Percentiles rank a stretch among this genome's conserved stretches.
phyloP scores from a whole-genome alignment of 179 eudicot genomes.

The Silene vulgaris region DNA sequence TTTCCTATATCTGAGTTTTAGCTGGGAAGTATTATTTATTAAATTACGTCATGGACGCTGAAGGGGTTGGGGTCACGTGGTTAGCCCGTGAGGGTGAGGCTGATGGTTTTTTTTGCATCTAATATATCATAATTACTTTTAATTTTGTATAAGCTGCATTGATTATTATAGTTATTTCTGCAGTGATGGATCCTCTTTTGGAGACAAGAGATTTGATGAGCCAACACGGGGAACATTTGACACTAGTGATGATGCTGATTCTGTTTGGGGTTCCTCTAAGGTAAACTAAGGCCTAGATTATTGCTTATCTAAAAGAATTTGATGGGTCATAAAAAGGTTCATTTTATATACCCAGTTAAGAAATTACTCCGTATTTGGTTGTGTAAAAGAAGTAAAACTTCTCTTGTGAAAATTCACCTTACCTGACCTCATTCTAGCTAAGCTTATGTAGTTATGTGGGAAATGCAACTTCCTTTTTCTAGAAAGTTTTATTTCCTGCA shows the following conservation, averaged over 20 bases:
- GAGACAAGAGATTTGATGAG: slow-evolving; percentile 57
- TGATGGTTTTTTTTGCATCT: not conserved
- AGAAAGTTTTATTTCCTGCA: not conserved
- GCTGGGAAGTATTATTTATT: not conserved
- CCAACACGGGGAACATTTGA: slow-evolving; percentile 66
- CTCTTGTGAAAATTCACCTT: not conserved
- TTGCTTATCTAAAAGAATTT: not conserved
- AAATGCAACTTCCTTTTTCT: not conserved
- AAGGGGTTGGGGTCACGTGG: too few relatives aligned
- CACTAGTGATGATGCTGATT: slow-evolving; percentile 51
- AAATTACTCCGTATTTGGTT: not conserved
- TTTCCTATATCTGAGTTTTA: not conserved
- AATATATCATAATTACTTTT: not conserved
- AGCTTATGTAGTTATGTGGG: not conserved
- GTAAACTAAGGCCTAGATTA: slow-evolving; percentile 30
- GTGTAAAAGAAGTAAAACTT: not conserved
- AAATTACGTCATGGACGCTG: too few relatives aligned
- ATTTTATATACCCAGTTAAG: not conserved
- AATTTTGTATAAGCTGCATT: not conserved
- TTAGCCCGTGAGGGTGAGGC: not conserved
- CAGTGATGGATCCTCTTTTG: slow-evolving; percentile 54
- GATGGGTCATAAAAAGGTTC: slow-evolving; percentile 1
- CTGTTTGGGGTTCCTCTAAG: slow-evolving; percentile 57
- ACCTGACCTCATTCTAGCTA: not conserved
- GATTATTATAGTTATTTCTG: slow-evolving; percentile 21